Percentiles rank a stretch among this genome's conserved stretches.
phyloP scores from a whole-genome alignment of 495 filamentous ascomycete species.

The Bacidia rubella region DNA sequence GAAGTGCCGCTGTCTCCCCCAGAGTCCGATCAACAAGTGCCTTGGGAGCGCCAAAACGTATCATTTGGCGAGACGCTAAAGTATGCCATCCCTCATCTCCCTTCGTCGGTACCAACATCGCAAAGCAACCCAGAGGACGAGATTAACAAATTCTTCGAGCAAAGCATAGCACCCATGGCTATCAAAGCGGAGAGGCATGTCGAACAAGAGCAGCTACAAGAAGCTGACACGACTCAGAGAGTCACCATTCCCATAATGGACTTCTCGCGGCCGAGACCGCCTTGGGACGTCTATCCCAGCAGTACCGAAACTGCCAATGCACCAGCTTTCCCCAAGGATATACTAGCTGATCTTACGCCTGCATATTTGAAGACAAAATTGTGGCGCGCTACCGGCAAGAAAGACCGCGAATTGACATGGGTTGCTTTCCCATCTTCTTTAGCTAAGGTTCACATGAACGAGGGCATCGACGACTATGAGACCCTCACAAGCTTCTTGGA shows the following conservation, averaged over 20 bases:
- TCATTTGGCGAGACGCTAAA: constrained; percentile 24
- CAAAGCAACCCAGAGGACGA: constrained; percentile 20
- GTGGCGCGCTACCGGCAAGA: constrained; percentile 11
- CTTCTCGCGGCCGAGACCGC: constrained; percentile 40
- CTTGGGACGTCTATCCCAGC: constrained; percentile 31
- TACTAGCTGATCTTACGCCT: constrained; percentile 67
- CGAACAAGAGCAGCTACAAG: constrained; percentile 50
- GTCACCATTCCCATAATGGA: constrained; percentile 47
- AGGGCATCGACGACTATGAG: constrained; percentile 24
- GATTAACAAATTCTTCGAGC: constrained; percentile 28
- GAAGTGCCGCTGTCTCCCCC: constrained; percentile 24
- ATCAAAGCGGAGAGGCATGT: constrained; percentile 27
- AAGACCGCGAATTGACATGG: constrained; percentile 23
- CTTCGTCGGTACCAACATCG: constrained; percentile 14
- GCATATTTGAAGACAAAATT: constrained; percentile 55
- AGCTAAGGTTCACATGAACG: constrained; percentile 21
- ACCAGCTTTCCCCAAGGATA: constrained; percentile 56
- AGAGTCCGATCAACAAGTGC: constrained; percentile 15
- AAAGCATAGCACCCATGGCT: constrained; percentile 33
- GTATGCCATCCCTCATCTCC: constrained; percentile 19
- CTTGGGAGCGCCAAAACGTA: constrained; percentile 23
- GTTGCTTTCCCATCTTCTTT: constrained; percentile 23
- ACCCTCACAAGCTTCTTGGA: constrained; percentile 10
- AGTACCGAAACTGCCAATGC: constrained; percentile 71
- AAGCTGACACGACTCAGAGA: constrained; percentile 41